These are phyloP conservation scores for Xanthoconium stramineum DNA, from an alignment of 768 basidiomycete genomes.

Conservation along the genomic window DNA sequence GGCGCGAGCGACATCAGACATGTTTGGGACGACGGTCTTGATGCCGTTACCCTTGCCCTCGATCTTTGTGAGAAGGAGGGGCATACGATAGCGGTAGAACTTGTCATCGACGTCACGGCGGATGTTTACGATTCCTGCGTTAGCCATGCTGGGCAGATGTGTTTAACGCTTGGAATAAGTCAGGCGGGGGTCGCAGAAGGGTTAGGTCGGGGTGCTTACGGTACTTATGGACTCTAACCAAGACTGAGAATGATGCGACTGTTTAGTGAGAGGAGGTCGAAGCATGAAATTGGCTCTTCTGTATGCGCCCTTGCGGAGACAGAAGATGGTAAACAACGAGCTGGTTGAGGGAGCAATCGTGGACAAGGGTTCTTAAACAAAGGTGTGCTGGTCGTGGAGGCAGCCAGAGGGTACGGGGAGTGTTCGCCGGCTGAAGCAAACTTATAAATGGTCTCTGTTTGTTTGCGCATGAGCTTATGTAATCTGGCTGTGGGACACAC, in stretches of 20 bases:
- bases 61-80: constrained; percentile 89
- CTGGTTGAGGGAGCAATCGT: constrained; percentile 29
- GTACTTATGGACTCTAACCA: constrained; percentile 50
- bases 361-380: not conserved
- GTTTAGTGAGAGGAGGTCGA: constrained; percentile 79
- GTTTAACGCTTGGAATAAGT: constrained; percentile 53
- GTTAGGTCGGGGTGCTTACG: constrained; percentile 34
- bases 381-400: not conserved
- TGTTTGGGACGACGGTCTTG: constrained; percentile 98
- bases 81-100: constrained; percentile 98
- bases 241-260: constrained; percentile 60
- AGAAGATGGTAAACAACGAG: constrained; percentile 24
- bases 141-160: constrained; percentile 73
- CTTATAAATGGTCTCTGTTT: constrained; percentile 25
- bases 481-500: no score
- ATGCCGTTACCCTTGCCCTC: constrained; percentile 99
- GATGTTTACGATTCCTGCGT: constrained; percentile 79
- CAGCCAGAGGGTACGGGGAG: not conserved
- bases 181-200: not conserved
- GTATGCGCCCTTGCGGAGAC: constrained; percentile 30
- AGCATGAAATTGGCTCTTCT: constrained; percentile 69
- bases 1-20: constrained; percentile 95
- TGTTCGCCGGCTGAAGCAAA: constrained; percentile 6
- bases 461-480: constrained; percentile 16
- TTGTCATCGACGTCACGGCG: constrained; percentile 96